Evolutionary conservation across 768 basidiomycete species (phyloP), one percentile per base, ranked within the genome.

Genomic region (Postia placenta): DNA sequence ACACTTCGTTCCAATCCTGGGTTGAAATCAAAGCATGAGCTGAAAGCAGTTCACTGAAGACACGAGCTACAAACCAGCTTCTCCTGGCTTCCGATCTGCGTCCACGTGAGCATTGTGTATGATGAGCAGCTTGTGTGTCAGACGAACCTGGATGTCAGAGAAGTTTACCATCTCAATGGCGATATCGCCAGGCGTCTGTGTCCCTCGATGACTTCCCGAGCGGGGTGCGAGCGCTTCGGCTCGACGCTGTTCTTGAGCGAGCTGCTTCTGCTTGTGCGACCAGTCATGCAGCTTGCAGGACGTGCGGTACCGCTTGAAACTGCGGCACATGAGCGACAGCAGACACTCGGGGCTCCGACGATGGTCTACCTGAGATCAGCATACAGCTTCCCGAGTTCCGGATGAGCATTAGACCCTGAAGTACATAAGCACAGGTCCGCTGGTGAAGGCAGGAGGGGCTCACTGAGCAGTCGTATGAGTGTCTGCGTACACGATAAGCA

Each of bases 91-190:
- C 47, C 47, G 11, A 47, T n/a, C 47, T 47, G 4, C 22, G 23
- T 30, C 3, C 6, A 24, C n/a, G 11, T 2, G 3, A 15, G 2
- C 23, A 22, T 20, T 15, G 3, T 3, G 15, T 22, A 44, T 33
- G 30, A 33, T 15, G 9, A 33, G 15, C 15, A 33, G 30, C 30
- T 7, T 33, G 15, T 33, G 7, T 33, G 15, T 33, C 30, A 15
- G 9, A 11, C 47, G 15, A 23, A 42, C 50, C 44, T 40, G 43
- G 4, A 45, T 43, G 2, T 46, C 50, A 5, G 26, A 23, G 39
- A 51, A 51, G 17, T 50, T 50, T 11, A 45, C 42, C 2, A 42
- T 44, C 17, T 50, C 49, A 22, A 50, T 36, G 14, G 30, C 26
- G 6, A 6, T 27, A 6, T 22, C 25, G n/a, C n/a, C n/a, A n/a